Base-by-base conservation (phyloP, 164 flowering plant species). In the Aristolochia californica region DNA sequence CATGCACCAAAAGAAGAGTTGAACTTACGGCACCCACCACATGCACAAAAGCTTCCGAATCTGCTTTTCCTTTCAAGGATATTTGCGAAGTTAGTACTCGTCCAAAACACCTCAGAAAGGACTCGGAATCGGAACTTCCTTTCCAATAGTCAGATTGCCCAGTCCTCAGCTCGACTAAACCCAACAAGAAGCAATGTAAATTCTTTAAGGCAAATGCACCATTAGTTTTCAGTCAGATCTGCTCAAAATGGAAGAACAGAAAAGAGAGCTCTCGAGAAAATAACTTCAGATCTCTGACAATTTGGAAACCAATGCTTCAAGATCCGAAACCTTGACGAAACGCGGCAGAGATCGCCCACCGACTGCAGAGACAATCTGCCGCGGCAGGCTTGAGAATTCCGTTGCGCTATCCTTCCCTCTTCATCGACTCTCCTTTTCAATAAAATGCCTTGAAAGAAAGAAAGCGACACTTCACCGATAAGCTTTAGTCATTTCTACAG, bases 391-490 rank as follows among this genome's bases (percentile, higher is more conserved):
- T 18, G 23, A 44, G 53, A 23, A 25, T 18, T 45, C 45, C 22
- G 30, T 45, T n/a, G 12, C 44, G 15, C 58, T 48, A 43, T 55
- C 30, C 24, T 49, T 22, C 53, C 48, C 48, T 59, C 25, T 10
- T 23, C 25, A 13, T n/a, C 54, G 4, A 21, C 26, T 24, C 24
- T 4, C 26, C 54, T 7, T 14, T 17, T 18, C 14, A 4, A 51
- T 45, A 47, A 17, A 58, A 28, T 13, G 13, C 53, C 44, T 48
- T 27, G 20, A 57, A 45, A 17, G n/a, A n/a, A n/a, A n/a, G 61
- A 58, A 45, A 58, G 43, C 43, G 53, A 58, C 53, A 48, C 24
- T 52, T 58, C 53, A 58, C 38, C 61, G 25, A 34, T 34, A 34
- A 34, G 40, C 40, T 34, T 34, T 34, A 4, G n/a, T 58, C 30